phyloP scores from a whole-genome alignment of 192 early-diverging fungal species.

The Mycoemilia scoparia region DNA sequence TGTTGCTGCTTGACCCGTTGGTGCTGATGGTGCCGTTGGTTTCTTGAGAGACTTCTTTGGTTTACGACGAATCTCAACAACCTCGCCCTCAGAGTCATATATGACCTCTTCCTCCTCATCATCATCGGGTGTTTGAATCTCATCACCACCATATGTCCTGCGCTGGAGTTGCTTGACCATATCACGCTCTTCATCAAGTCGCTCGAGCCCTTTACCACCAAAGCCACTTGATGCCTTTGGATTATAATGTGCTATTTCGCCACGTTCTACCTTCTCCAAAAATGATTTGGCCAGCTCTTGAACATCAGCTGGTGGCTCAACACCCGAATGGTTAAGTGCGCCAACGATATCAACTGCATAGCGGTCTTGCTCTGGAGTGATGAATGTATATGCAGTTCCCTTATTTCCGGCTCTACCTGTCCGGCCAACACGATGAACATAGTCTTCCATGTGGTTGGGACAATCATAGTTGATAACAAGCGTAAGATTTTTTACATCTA shows the following conservation, averaged over 20 bases:
- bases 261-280: conserved; percentile 15
- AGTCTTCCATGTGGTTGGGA: conserved; percentile 96
- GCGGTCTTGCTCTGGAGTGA: conserved; percentile 82
- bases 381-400: conserved; percentile 91
- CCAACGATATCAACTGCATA: conserved; percentile 85
- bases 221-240: conserved; percentile 41
- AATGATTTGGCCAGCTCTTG: conserved; percentile 53
- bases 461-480: conserved; percentile 93
- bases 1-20: conserved; percentile 16
- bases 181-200: conserved; percentile 81
- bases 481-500: conserved; percentile 87
- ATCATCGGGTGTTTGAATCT: conserved; percentile 37
- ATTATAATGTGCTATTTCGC: conserved; percentile 6
- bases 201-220: conserved; percentile 91
- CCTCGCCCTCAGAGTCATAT: conserved; percentile 25
- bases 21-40: conserved; percentile 16
- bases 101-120: conserved; percentile 40
- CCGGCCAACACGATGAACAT: conserved; percentile 94
- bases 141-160: conserved; percentile 51
- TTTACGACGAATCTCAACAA: too few relatives aligned
- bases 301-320: conserved; percentile 54
- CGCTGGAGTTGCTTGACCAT: conserved; percentile 81
- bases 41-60: conserved; percentile 3
- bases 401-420: conserved; percentile 97
- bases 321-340: conserved; percentile 63